Conservation (phyloP, 768 basidiomycete species). For the Gymnopilus junonius region DNA sequence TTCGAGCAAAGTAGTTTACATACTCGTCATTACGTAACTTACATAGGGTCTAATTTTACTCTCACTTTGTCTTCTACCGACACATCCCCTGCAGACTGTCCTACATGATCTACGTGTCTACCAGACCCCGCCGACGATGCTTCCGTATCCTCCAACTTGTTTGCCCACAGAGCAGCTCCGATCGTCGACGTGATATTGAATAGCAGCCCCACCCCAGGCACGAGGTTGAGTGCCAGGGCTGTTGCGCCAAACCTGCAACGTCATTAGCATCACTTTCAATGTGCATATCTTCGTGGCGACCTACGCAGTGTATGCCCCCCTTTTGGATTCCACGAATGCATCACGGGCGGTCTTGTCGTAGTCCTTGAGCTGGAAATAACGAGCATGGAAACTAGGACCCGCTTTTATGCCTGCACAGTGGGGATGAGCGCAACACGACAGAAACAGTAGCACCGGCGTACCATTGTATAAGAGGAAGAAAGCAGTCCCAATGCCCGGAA, state of each 20-base stretch:
- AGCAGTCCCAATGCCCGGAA: constrained; percentile 68
- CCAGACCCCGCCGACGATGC: constrained; percentile 15
- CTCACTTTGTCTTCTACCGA: constrained; percentile 20
- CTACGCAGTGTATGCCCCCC: constrained; percentile 69
- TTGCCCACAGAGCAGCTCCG: constrained; percentile 77
- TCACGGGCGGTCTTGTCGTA: constrained; percentile 46
- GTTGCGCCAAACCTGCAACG: constrained; percentile 56
- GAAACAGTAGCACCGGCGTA: constrained; percentile 13
- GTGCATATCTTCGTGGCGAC: constrained; percentile 21
- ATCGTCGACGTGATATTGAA: constrained; percentile 68
- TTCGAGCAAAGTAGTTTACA: background rate
- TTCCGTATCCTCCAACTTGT: constrained; percentile 55
- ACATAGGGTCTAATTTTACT: constrained; percentile 19
- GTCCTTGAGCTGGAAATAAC: constrained; percentile 74
- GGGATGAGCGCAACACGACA: background rate
- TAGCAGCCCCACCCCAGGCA: constrained; percentile 62
- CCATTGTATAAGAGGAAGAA: constrained; percentile 64
- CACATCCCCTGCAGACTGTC: constrained; percentile 16
- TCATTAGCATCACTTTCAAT: background rate
- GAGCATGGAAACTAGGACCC: constrained; percentile 62
- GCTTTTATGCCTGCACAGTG: constrained; percentile 37
- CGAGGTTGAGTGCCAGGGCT: constrained; percentile 61
- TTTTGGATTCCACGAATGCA: constrained; percentile 48
- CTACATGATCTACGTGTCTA: constrained; percentile 18
- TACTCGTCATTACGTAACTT: background rate